These are phyloP conservation scores for Nemania sp. DNA, from an alignment of 2,329 filamentous ascomycete genomes.

Conservation along the genomic window DNA sequence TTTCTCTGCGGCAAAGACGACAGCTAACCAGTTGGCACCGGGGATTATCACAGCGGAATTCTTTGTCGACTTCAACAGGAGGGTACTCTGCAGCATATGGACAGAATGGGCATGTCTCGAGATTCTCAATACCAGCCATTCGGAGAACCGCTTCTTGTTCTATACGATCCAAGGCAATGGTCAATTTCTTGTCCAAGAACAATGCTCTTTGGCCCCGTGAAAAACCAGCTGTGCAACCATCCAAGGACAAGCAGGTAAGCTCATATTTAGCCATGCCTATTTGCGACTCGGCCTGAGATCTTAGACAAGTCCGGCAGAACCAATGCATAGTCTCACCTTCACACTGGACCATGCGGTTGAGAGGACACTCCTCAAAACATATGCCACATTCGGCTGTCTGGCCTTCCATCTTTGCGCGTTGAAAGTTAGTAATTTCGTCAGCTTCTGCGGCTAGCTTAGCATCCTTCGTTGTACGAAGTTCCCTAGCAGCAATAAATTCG, in stretches of 20 bases:
- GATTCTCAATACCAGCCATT: slow-evolving; percentile 76
- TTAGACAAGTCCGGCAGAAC: slow-evolving; percentile 78
- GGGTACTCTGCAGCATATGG: slow-evolving; percentile 81
- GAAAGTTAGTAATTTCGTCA: slow-evolving; percentile 55
- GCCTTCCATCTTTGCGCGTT: slow-evolving; percentile 59
- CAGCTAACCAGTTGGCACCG: slow-evolving; percentile 75
- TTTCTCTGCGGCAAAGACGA: slow-evolving; percentile 74
- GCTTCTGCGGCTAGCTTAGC: slow-evolving; percentile 44
- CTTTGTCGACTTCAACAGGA: slow-evolving; percentile 73
- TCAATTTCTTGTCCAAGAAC: slow-evolving; percentile 69
- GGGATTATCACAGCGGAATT: slow-evolving; percentile 78
- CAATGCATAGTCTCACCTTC: slow-evolving; percentile 68
- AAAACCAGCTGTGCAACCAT: slow-evolving; percentile 74
- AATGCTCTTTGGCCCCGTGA: slow-evolving; percentile 63
- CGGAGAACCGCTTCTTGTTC: slow-evolving; percentile 77
- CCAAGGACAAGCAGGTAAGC: slow-evolving; percentile 76
- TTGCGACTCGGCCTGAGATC: slow-evolving; percentile 72
- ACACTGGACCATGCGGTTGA: slow-evolving; percentile 78
- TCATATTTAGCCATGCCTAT: slow-evolving; percentile 77
- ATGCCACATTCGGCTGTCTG: slow-evolving; percentile 76
- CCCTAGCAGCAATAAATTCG: slow-evolving; percentile 57
- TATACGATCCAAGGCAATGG: slow-evolving; percentile 74
- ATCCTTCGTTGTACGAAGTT: slow-evolving; percentile 47
- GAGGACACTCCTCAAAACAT: slow-evolving; percentile 75
- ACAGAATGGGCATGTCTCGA: slow-evolving; percentile 85